A percentile compares a stretch with the other conserved stretches of the same genome.
Conservation (phyloP, 768 basidiomycete species). For the Kockovaella imperatae region DNA sequence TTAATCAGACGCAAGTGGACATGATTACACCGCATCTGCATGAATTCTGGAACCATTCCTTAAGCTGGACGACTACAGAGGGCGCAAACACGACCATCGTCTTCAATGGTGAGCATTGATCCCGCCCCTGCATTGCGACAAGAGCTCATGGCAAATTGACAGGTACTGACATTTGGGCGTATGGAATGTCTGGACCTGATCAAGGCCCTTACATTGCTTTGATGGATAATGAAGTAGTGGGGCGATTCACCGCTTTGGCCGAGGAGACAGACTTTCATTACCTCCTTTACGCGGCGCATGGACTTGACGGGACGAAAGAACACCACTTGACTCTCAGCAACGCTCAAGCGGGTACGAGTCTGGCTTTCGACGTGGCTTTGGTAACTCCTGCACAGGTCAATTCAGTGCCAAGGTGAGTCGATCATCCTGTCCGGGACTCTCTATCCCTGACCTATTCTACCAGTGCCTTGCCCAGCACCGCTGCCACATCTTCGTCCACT, state of each 20-base stretch:
- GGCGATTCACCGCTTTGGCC: conserved; percentile 5
- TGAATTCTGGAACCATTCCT: conserved; percentile 18
- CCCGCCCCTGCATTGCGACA: neutral
- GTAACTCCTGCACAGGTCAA: no score
- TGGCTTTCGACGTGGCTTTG: conserved; percentile 26
- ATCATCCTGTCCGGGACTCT: no score
- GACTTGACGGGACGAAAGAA: conserved; percentile 3
- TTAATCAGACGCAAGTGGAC: conserved; percentile 8
- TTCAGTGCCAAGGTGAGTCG: no score
- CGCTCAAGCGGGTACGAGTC: conserved; percentile 5
- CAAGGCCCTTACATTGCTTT: conserved; percentile 12
- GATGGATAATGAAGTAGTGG: conserved; percentile 14
- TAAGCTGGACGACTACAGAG: conserved; percentile 25
- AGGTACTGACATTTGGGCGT: conserved; percentile 28
- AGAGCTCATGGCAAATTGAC: neutral
- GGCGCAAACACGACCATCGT: conserved; percentile 8
- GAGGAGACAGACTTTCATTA: conserved; percentile 2
- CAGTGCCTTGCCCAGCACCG: no score
- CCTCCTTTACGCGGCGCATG: conserved; percentile 16
- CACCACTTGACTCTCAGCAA: conserved; percentile 17
- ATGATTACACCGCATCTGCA: conserved; percentile 13
- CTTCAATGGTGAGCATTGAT: conserved; percentile 19
- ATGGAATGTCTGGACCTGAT: conserved; percentile 17
- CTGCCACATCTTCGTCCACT: no score
- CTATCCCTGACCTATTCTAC: no score